Base-by-base conservation (phyloP, 1,284 basidiomycete genomes). In the Rhodofomes roseus region DNA sequence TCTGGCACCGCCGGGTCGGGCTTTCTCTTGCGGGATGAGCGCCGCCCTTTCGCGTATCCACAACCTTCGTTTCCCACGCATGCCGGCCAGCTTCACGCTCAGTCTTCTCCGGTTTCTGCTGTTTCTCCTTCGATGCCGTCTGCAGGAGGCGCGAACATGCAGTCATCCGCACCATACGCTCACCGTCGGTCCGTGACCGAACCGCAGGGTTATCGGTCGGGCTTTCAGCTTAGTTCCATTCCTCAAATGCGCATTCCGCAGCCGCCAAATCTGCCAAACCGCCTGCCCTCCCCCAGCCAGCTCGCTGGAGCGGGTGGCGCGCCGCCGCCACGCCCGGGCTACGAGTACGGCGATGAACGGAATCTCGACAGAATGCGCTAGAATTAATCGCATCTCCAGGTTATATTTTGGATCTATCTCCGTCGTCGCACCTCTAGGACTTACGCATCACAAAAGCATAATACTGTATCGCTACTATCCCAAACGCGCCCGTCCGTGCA, bases 121-220 rank as follows among this genome's bases (percentile, higher is more conserved):
- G 60, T 67, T 37, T 63, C 67, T 41, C 63, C 67, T 48, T 54
- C 67, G 40, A 61, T 68, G 59, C 68, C 71, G 31, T 68, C 63
- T 53, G 67, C 68, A 58, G 66, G 68, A 54, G 65, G 64, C 56
- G 22, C 58, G 20, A 58, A 51, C 41, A 48, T 66, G 36, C 65
- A 69, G 50, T 61, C 70, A n/a, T n/a, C n/a, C n/a, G n/a, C n/a
- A 18, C 63, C 69, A 39, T 74, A 72, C 62, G 65, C 70, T 23
- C 71, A 79, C 63, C 75, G 82, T 62, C 79, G 82, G 51, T 76
- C 81, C 23, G 67, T 80, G 52, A 81, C 81, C 18, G 82, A 84
- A 61, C 77, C 79, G 41, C 81, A 82, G 63, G 72, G 73, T 48
- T 79, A 76, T 66, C 72, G 74, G 37, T 70, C 77, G n/a, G 54